Base-by-base conservation (phyloP, 805 yeast genomes). In the Maudiozyma saulgeensis region DNA sequence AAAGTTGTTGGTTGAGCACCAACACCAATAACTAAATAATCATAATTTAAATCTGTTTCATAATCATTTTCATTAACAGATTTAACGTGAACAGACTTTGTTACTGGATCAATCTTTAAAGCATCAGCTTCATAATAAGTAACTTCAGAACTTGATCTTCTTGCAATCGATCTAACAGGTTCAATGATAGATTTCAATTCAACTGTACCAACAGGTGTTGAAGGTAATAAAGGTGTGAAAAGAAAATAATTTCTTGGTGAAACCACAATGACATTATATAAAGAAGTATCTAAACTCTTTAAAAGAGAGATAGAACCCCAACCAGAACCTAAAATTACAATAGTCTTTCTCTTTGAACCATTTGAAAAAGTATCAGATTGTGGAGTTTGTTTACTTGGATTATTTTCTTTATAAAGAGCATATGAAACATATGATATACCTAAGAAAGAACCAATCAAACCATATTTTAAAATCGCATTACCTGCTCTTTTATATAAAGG, bases 1-100 rank as follows among this genome's bases (percentile, higher is more conserved):
- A 89, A 91, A 45, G 96, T 90, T 53, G 91, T 85, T 59, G 93
- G 93, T 68, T 85, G 86, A 49, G 97, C 96, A 67, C 98, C 98
- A 51, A 91, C 96, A 53, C 96, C 96, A 53, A 88, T 77, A 43
- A 90, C 93, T 56, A 90, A 76, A 68, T 87, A 86, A 66, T 90
- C 98, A 64, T 86, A 90, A 53, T 61, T 69, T 62, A 69, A 76
- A 62, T 51, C 76, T 44, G 79, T 68, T 48, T 71, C 72, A 44
- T 69, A 72, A 41, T 73, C 62, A 40, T 79, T 71, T 50, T 77
- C 74, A 49, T 78, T 73, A n/a, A 48, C 41, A 54, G 82, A 84
- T 64, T 77, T 78, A 59, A 90, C 73, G 46, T 79, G 77, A 47
- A 91, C 73, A 48, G 75, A 73, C 66, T 86, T 87, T 50, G 72